These are phyloP conservation scores for Diospyros lotus DNA, from an alignment of 148 eudicot species.

Conservation along the genomic window DNA sequence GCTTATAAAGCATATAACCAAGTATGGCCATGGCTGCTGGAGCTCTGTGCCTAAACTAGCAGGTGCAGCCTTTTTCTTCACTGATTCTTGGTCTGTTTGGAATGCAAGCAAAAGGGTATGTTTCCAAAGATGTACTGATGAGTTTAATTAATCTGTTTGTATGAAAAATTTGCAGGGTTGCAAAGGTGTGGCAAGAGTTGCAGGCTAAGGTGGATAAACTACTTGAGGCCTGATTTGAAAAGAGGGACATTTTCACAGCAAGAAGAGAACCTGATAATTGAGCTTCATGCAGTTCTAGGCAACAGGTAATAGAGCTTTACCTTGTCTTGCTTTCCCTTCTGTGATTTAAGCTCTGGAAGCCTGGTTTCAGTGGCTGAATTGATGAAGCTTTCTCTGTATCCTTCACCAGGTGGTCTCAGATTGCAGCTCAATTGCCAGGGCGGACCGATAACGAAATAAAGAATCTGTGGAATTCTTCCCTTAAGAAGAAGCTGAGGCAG, in stretches of 20 bases:
- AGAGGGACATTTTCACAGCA: constrained; percentile 86
- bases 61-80: constrained; percentile 28
- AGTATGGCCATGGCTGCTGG: constrained; percentile 93
- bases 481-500: constrained; percentile 86
- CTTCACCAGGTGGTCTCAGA: constrained; percentile 79
- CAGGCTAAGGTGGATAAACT: constrained; percentile 92
- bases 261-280: constrained; percentile 80
- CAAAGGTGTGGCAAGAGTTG: constrained; percentile 98
- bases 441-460: constrained; percentile 92
- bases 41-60: constrained; percentile 97
- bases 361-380: too few relatives aligned
- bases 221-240: constrained; percentile 86
- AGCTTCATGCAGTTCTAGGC: constrained; percentile 84
- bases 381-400: neutral
- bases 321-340: too few relatives aligned
- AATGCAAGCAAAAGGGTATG: constrained; percentile 10
- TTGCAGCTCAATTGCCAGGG: constrained; percentile 87
- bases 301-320: constrained; percentile 44
- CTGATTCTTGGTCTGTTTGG: neutral
- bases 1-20: constrained; percentile 76
- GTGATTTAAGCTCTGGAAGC: too few relatives aligned
- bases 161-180: constrained; percentile 43
- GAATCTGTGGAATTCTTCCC: constrained; percentile 87
- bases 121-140: neutral
- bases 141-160: neutral